Conservation (phyloP, 371 early-diverging fungal genomes). For the Mucor velutinosus region DNA sequence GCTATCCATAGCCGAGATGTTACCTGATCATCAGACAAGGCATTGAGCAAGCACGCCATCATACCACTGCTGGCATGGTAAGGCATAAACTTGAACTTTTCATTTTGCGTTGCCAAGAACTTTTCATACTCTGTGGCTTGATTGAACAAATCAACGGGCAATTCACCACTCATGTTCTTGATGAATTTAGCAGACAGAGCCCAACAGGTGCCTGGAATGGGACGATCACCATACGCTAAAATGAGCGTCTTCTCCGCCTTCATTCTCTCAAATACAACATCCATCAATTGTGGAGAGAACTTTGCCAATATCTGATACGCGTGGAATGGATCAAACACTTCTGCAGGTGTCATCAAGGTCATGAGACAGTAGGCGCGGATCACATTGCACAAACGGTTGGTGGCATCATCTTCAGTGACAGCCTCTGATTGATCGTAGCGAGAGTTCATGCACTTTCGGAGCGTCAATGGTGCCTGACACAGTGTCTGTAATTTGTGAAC, state of each 20-base stretch:
- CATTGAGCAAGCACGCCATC: constrained; percentile 35
- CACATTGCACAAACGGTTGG: neutral
- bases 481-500: constrained; percentile 25
- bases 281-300: constrained; percentile 28
- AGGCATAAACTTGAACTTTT: constrained; percentile 1
- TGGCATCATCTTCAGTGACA: neutral
- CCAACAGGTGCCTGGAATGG: constrained; percentile 51
- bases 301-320: constrained; percentile 37
- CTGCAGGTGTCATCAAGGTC: constrained; percentile 57
- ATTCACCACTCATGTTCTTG: constrained; percentile 14
- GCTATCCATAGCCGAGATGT: neutral
- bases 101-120: constrained; percentile 9
- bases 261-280: constrained; percentile 20
- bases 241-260: constrained; percentile 30
- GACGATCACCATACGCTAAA: constrained; percentile 30
- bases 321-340: constrained; percentile 48
- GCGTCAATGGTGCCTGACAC: constrained; percentile 11
- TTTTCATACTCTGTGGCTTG: constrained; percentile 36
- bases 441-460: neutral
- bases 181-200: constrained; percentile 39
- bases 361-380: constrained; percentile 34
- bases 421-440: neutral
- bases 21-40: constrained; percentile 34
- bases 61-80: constrained; percentile 30
- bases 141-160: constrained; percentile 21